Percentiles rank a stretch among this genome's conserved stretches.
These are phyloP conservation scores for Aspergillus alliaceus DNA, from an alignment of 2,329 filamentous ascomycete species.

Conservation along the genomic window DNA sequence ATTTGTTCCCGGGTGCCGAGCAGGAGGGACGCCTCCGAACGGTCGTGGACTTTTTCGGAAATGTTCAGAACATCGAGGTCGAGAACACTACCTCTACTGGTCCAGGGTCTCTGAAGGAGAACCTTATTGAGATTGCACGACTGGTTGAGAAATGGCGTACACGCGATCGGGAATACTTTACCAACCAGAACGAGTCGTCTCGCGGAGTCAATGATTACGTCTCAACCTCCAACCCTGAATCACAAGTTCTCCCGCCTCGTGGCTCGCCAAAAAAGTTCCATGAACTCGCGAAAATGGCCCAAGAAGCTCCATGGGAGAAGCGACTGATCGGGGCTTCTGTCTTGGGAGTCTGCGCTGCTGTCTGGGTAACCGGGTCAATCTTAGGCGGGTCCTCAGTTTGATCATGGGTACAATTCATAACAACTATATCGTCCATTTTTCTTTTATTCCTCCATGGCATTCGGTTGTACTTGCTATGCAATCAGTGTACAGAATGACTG, in stretches of 20 bases:
- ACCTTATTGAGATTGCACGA: conserved; percentile 70
- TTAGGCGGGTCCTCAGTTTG: conserved; percentile 25
- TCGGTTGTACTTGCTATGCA: conserved; percentile 8
- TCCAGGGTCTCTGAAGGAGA: conserved; percentile 57
- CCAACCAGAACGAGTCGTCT: conserved; percentile 24
- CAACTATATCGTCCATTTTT: background rate
- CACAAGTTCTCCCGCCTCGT: conserved; percentile 11
- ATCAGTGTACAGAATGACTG: conserved; percentile 34
- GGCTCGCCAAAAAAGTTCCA: conserved; percentile 39
- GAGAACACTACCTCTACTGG: conserved; percentile 62
- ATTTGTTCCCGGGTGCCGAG: conserved; percentile 87
- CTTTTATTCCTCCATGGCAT: background rate
- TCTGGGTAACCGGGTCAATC: conserved; percentile 38
- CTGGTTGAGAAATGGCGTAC: conserved; percentile 56
- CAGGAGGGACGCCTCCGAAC: conserved; percentile 73
- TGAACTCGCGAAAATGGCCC: conserved; percentile 60
- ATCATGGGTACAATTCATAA: background rate
- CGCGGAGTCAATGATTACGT: conserved; percentile 10
- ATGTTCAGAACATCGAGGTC: conserved; percentile 94
- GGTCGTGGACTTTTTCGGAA: conserved; percentile 96
- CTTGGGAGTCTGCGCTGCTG: conserved; percentile 34
- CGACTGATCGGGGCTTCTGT: conserved; percentile 37
- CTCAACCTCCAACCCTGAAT: background rate
- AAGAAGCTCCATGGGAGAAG: conserved; percentile 65
- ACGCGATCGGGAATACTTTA: conserved; percentile 35